A percentile compares a stretch with the other conserved stretches of the same genome.
Conservation (phyloP, 2,329 filamentous ascomycete species). For the Diplodia intermedia region DNA sequence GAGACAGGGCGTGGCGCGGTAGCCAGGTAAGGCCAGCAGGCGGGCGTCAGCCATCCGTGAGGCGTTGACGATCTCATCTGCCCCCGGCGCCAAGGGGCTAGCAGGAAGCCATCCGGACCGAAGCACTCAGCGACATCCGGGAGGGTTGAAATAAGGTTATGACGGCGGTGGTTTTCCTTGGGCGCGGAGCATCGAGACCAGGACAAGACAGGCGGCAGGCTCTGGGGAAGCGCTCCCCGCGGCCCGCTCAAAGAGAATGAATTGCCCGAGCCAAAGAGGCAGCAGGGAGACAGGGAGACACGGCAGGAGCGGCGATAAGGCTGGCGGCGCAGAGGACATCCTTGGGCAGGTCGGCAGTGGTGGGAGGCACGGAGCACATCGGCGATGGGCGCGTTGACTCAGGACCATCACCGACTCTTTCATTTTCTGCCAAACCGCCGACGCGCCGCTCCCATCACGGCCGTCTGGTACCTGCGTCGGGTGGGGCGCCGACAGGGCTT, state of each 20-base stretch:
- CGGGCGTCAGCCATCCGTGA: conserved; percentile 12
- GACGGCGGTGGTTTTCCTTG: neutral
- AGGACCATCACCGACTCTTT: conserved; percentile 27
- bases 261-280: neutral
- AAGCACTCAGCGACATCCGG: neutral
- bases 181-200: conserved; percentile 5
- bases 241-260: neutral
- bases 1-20: neutral
- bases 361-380: conserved; percentile 10
- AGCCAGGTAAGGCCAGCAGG: neutral
- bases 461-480: conserved; percentile 28
- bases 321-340: neutral
- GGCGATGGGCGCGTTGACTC: conserved; percentile 10
- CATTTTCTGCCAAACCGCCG: conserved; percentile 10
- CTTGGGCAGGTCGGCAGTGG: neutral
- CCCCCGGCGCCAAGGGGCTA: conserved; percentile 16
- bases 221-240: conserved; percentile 6
- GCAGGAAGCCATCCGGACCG: conserved; percentile 22
- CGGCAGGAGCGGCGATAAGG: conserved; percentile 3
- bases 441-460: conserved; percentile 1
- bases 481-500: conserved; percentile 17
- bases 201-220: neutral
- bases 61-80: conserved; percentile 23
- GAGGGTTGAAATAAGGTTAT: conserved; percentile 14
- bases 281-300: neutral